phyloP scores from a whole-genome alignment of 192 early-diverging fungal species.

The Jimgerdemannia lactiflua region DNA sequence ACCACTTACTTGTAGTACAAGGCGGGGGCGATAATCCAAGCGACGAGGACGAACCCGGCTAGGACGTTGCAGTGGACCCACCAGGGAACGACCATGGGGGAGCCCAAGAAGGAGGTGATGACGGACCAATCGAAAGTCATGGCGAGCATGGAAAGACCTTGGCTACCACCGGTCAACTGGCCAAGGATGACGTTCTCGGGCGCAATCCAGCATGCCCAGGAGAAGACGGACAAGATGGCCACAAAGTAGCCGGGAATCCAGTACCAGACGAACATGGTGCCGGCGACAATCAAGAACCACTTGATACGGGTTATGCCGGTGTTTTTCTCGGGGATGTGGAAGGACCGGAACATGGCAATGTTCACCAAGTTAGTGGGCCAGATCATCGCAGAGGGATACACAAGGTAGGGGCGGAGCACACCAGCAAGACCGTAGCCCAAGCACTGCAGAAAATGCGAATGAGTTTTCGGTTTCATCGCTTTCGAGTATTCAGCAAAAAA shows the following conservation, averaged over 20 bases:
- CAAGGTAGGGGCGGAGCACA: slow-evolving; percentile 73
- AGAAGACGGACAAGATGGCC: slow-evolving; percentile 43
- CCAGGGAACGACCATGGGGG: slow-evolving; percentile 34
- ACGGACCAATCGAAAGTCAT: slow-evolving; percentile 63
- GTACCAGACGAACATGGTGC: slow-evolving; percentile 48
- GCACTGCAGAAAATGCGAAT: slow-evolving; percentile 1
- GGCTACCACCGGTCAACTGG: slow-evolving; percentile 41
- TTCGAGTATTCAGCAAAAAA: background rate
- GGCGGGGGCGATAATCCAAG: slow-evolving; percentile 50
- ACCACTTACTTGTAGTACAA: slow-evolving; percentile 30
- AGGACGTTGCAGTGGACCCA: slow-evolving; percentile 49
- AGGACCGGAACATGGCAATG: slow-evolving; percentile 73
- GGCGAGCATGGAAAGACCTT: slow-evolving; percentile 51
- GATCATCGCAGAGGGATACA: slow-evolving; percentile 82
- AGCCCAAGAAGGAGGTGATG: slow-evolving; percentile 34
- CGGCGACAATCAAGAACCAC: slow-evolving; percentile 58
- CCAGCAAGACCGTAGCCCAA: slow-evolving; percentile 61
- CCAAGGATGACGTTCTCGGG: slow-evolving; percentile 36
- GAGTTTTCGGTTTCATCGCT: too few relatives aligned
- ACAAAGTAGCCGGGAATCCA: slow-evolving; percentile 58
- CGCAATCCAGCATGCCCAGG: slow-evolving; percentile 51
- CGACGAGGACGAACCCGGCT: slow-evolving; percentile 44
- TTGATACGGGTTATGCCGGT: slow-evolving; percentile 41
- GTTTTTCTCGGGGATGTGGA: slow-evolving; percentile 45
- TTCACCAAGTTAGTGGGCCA: slow-evolving; percentile 83